These are phyloP conservation scores for Leersia perrieri DNA, from an alignment of 176 grass and related monocot genomes.

Conservation along the genomic window DNA sequence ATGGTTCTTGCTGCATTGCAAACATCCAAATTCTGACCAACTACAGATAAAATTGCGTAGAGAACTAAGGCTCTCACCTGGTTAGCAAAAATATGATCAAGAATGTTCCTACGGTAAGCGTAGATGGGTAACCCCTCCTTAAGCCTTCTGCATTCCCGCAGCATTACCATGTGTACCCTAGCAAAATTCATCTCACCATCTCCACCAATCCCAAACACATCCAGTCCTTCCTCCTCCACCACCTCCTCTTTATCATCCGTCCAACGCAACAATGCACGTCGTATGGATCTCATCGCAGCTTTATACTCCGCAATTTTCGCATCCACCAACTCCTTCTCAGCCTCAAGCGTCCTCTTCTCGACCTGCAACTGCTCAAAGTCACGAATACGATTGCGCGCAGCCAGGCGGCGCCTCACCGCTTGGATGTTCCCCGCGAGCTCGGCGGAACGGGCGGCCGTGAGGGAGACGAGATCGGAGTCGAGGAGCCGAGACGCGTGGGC, in stretches of 20 bases:
- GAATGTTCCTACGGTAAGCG: slow-evolving; percentile 49
- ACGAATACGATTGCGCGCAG: background rate
- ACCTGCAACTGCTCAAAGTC: slow-evolving; percentile 37
- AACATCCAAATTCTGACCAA: background rate
- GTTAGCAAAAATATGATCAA: slow-evolving; percentile 54
- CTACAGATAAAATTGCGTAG: slow-evolving; percentile 7
- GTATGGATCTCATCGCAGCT: slow-evolving; percentile 51
- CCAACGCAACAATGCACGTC: slow-evolving; percentile 14
- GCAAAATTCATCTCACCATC: slow-evolving; percentile 47
- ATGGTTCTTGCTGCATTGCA: slow-evolving; percentile 7
- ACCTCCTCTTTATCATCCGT: background rate
- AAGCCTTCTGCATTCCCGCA: slow-evolving; percentile 74
- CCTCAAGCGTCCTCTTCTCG: slow-evolving; percentile 40
- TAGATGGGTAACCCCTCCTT: slow-evolving; percentile 86
- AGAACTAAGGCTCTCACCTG: slow-evolving; percentile 52
- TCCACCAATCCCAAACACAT: slow-evolving; percentile 43
- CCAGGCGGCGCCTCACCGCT: slow-evolving; percentile 14
- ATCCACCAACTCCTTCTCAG: slow-evolving; percentile 47
- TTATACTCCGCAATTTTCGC: slow-evolving; percentile 52
- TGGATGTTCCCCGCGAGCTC: slow-evolving; percentile 34
- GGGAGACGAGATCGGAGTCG: slow-evolving; percentile 26
- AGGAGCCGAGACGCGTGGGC: slow-evolving; percentile 48
- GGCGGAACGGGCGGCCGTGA: slow-evolving; percentile 25
- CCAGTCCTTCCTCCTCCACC: slow-evolving; percentile 31
- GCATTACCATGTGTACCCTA: slow-evolving; percentile 50